Percentiles rank a stretch among this genome's conserved stretches.
These are phyloP conservation scores for Chalaropsis thielavioides DNA, from an alignment of 2,329 filamentous ascomycete species.

Conservation along the genomic window DNA sequence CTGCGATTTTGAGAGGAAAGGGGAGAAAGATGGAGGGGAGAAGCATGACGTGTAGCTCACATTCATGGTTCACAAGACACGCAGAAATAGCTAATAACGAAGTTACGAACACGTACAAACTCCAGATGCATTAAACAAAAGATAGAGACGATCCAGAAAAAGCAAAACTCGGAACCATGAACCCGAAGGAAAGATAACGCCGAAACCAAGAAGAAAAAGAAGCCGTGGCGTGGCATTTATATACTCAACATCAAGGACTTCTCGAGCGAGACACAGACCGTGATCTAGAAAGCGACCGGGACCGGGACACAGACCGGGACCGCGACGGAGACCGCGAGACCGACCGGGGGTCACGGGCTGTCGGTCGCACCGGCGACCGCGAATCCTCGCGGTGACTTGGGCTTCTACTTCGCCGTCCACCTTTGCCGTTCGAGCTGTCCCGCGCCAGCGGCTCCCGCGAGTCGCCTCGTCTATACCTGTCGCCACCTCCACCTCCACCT, in stretches of 20 bases:
- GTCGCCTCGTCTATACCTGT: conserved; percentile 1
- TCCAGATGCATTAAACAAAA: background rate
- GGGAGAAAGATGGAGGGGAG: background rate
- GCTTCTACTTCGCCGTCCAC: background rate
- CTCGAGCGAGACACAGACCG: conserved; percentile 5
- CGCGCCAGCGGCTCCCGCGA: background rate
- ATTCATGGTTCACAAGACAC: background rate
- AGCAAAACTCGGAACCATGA: background rate
- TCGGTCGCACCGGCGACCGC: conserved; percentile 7
- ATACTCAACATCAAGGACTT: background rate
- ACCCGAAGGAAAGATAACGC: background rate
- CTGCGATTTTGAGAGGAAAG: conserved; percentile 51
- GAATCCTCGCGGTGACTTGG: background rate
- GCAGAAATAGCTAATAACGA: background rate
- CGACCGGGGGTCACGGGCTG: background rate
- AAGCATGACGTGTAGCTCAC: background rate
- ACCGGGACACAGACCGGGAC: background rate
- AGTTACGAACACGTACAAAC: background rate
- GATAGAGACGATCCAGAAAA: background rate
- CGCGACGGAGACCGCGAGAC: background rate
- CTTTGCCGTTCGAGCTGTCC: background rate
- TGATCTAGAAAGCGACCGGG: background rate
- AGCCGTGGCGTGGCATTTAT: background rate
- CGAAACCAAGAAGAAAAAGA: background rate
- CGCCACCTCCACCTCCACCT: background rate